phyloP scores from a whole-genome alignment of 345 rosid genomes.

The Eucalyptus microcorys region DNA sequence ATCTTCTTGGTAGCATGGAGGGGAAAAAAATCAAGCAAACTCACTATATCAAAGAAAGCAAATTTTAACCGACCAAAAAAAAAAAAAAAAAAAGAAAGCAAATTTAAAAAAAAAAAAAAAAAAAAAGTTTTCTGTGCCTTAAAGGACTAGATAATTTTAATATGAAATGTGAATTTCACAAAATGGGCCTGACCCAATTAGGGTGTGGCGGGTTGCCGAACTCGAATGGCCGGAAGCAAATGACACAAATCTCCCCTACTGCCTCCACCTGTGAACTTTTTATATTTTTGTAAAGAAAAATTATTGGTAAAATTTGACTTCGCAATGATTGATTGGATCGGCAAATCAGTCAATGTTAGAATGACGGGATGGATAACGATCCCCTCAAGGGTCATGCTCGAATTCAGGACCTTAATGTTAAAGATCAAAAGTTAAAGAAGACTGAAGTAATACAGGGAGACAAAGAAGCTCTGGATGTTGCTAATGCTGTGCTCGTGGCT shows the following conservation, averaged over 20 bases:
- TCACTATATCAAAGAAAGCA: background rate
- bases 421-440: too few relatives aligned
- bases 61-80: too few relatives aligned
- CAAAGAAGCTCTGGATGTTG: too few relatives aligned
- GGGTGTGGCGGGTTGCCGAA: background rate
- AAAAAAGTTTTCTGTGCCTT: rapidly evolving
- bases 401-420: background rate
- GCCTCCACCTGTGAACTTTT: background rate
- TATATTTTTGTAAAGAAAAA: background rate
- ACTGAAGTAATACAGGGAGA: too few relatives aligned
- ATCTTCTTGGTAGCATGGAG: background rate
- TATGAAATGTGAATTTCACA: background rate
- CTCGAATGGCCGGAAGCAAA: background rate
- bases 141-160: rapidly evolving
- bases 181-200: background rate
- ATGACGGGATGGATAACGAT: background rate
- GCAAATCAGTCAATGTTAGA: background rate
- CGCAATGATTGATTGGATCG: background rate
- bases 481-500: too few relatives aligned
- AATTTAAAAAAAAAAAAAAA: too few relatives aligned
- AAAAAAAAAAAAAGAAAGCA: background rate
- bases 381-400: background rate
- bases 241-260: background rate
- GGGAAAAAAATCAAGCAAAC: background rate
- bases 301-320: background rate